These are phyloP conservation scores for Pseudogymnoascus sp. DNA, from an alignment of 2,329 filamentous ascomycete genomes.

Conservation along the genomic window DNA sequence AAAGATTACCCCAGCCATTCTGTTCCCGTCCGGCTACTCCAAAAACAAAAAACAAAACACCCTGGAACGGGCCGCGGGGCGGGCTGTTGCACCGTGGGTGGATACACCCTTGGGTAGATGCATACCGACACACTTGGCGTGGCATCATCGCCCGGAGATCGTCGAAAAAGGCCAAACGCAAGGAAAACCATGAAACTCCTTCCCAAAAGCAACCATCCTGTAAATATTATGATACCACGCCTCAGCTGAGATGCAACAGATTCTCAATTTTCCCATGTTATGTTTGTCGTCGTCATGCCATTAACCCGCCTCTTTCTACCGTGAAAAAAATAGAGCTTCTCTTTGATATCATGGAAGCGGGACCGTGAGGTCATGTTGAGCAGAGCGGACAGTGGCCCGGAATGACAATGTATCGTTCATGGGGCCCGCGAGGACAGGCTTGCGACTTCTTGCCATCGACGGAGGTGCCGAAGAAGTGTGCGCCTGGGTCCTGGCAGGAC, in stretches of 20 bases:
- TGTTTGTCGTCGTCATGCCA: not conserved
- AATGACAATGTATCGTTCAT: constrained; percentile 67
- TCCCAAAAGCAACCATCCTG: not conserved
- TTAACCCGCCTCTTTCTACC: not conserved
- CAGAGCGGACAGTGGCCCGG: constrained; percentile 56
- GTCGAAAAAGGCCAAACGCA: not conserved
- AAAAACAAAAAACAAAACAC: not conserved
- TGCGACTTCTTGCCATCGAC: constrained; percentile 56
- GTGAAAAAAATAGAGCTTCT: not conserved
- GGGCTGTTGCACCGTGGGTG: not conserved
- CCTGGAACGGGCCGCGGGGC: constrained; percentile 4
- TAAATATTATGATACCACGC: constrained; percentile 2
- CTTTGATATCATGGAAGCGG: not conserved
- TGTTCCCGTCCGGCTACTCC: not conserved
- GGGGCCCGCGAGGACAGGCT: constrained; percentile 56
- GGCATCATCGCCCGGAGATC: not conserved
- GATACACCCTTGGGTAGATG: not conserved
- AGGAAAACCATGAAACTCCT: not conserved
- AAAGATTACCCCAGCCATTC: not conserved
- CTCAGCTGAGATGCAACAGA: not conserved
- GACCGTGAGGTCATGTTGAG: not conserved
- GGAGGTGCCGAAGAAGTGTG: constrained; percentile 64
- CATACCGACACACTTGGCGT: constrained; percentile 1
- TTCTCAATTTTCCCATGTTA: not conserved
- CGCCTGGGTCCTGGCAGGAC: constrained; percentile 59